Percentiles rank a stretch among this genome's conserved stretches.
These are phyloP conservation scores for Schizosaccharomyces versatilis DNA, from an alignment of 1,139 yeast species.

Conservation along the genomic window DNA sequence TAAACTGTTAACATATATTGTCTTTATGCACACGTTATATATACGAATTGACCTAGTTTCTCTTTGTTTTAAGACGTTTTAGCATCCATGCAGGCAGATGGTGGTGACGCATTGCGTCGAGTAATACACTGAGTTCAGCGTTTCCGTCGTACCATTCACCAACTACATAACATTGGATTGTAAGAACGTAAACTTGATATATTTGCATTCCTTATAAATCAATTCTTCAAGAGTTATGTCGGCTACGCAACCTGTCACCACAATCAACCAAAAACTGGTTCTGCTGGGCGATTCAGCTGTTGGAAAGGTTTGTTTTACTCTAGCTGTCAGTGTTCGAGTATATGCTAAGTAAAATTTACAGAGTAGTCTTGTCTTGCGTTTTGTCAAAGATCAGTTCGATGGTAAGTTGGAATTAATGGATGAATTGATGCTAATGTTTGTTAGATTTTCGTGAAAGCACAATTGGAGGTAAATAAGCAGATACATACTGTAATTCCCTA, in stretches of 20 bases:
- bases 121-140: too few species aligned
- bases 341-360: not conserved
- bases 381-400: constrained; percentile 84
- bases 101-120: too few species aligned
- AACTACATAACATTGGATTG: too few species aligned
- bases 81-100: too few species aligned
- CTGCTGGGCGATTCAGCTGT: constrained; percentile 73
- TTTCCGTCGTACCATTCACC: too few species aligned
- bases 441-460: constrained; percentile 6
- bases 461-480: constrained; percentile 3
- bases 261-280: constrained; percentile 3
- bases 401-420: constrained; percentile 82
- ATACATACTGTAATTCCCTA: not conserved
- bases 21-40: too few species aligned
- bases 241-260: not conserved
- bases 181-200: too few species aligned
- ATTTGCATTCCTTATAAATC: too few species aligned
- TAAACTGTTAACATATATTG: too few species aligned
- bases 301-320: constrained; percentile 35
- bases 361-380: constrained; percentile 57
- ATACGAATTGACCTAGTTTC: too few species aligned
- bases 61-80: too few species aligned
- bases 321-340: not conserved
- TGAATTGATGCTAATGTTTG: not conserved
- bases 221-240: not conserved